Conservation (phyloP, 768 basidiomycete species). For the Paxillus ammoniavirescens region DNA sequence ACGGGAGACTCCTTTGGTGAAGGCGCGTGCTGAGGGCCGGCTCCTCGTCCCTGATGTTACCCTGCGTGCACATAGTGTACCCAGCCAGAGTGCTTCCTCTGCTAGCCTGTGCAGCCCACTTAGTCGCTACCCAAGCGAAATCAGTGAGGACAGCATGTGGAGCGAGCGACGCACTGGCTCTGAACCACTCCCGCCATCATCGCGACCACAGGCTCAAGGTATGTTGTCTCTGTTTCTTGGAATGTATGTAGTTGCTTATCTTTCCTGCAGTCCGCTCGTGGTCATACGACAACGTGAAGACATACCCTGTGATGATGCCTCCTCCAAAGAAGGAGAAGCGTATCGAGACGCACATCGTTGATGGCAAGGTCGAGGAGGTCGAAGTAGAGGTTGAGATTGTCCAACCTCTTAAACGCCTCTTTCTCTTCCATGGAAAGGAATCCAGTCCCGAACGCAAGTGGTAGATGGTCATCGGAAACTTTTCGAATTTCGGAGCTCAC, state of each 20-base stretch:
- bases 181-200: slow-evolving; percentile 18
- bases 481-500: slow-evolving; percentile 13
- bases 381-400: slow-evolving; percentile 54
- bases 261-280: slow-evolving; percentile 57
- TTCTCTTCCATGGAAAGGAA: slow-evolving; percentile 60
- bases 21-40: slow-evolving; percentile 61
- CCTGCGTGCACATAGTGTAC: slow-evolving; percentile 29
- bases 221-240: slow-evolving; percentile 19
- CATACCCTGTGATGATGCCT: slow-evolving; percentile 55
- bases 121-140: slow-evolving; percentile 40
- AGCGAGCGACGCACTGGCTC: slow-evolving; percentile 23
- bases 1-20: slow-evolving; percentile 55
- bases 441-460: slow-evolving; percentile 25
- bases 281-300: slow-evolving; percentile 74
- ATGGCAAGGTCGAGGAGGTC: slow-evolving; percentile 51
- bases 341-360: slow-evolving; percentile 46
- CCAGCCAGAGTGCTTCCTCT: slow-evolving; percentile 32
- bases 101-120: slow-evolving; percentile 36
- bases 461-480: slow-evolving; percentile 18
- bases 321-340: slow-evolving; percentile 55
- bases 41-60: slow-evolving; percentile 53
- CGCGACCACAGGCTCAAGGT: slow-evolving; percentile 55
- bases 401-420: slow-evolving; percentile 60
- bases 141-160: slow-evolving; percentile 35
- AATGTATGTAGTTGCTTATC: slow-evolving; percentile 9